Evolutionary conservation across 2,329 filamentous ascomycete species (phyloP).

Genomic region (Colletotrichum musicola): DNA sequence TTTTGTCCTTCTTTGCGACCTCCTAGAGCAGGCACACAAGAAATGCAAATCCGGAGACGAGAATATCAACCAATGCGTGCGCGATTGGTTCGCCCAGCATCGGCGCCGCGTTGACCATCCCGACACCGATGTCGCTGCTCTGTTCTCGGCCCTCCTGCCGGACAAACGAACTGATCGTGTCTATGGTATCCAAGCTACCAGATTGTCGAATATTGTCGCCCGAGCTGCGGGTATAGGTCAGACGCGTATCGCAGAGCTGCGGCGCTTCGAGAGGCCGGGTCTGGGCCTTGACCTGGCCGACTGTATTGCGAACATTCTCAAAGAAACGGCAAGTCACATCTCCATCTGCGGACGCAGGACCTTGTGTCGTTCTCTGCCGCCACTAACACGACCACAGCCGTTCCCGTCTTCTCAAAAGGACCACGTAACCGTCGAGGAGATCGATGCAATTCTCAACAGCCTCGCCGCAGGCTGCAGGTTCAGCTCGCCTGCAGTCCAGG

Average conservation of each 20-base stretch:
- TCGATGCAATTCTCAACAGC: slow-evolving; percentile 74
- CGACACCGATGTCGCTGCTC: slow-evolving; percentile 69
- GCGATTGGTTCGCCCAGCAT: slow-evolving; percentile 78
- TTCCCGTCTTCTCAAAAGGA: slow-evolving; percentile 52
- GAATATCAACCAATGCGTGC: slow-evolving; percentile 54
- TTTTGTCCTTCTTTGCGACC: slow-evolving; percentile 79
- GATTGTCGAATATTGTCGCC: slow-evolving; percentile 75
- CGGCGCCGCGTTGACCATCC: slow-evolving; percentile 67
- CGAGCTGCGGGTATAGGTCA: slow-evolving; percentile 73
- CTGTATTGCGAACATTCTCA: slow-evolving; percentile 76
- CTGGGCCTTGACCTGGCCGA: slow-evolving; percentile 75
- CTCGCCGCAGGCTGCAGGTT: slow-evolving; percentile 78
- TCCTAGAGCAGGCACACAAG: slow-evolving; percentile 76
- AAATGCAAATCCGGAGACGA: slow-evolving; percentile 50
- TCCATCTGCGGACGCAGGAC: not conserved
- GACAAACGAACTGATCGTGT: slow-evolving; percentile 83
- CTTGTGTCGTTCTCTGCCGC: not conserved
- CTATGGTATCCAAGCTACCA: slow-evolving; percentile 74
- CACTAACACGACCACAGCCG: slow-evolving; percentile 52
- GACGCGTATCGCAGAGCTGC: slow-evolving; percentile 71
- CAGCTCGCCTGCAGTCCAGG: slow-evolving; percentile 74
- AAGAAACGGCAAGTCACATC: slow-evolving; percentile 63
- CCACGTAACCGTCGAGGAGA: slow-evolving; percentile 75
- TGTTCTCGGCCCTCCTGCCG: slow-evolving; percentile 83
- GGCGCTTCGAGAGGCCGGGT: slow-evolving; percentile 70